Evolutionary conservation across 31 red algal species (phyloP), one percentile per base, ranked within the genome.

Genomic region (Odonthalia washingtoniensis): DNA sequence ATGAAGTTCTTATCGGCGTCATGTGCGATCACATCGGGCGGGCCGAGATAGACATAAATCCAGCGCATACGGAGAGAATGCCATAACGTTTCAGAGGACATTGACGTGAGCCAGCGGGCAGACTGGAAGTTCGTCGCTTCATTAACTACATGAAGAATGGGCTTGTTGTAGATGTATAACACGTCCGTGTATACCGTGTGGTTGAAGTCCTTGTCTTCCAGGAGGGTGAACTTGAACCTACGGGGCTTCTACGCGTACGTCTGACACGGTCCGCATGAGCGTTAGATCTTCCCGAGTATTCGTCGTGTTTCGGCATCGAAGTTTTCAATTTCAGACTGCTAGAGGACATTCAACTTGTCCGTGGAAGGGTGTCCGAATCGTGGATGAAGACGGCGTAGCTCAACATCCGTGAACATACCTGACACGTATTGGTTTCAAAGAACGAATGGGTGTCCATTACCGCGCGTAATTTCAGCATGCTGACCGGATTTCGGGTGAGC

Each of bases 371-470:
- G 52, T 17, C 24, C 52, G 24, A 61, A 61, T 17, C 52, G 52
- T 14, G 16, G 52, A 0, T 74, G 82, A 32, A 85, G 68, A 32
- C 43, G 30, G 28, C 82, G 43, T 24, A 85, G 82, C 74, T 85
- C 82, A 28, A 24, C 24, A 4, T 85, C 24, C 0, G 82, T 85
- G 68, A 53, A 73, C 16, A 17, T 14, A 16, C 57, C 21, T 5
- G 0, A 26, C 21, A 57, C 26, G 0, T 0, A 33, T 40, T 40
- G 36, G 46, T 73, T 49, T 3, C 31, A 30, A 26, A 24, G 37
- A 37, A 18, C n/a, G 21, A 45, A 85, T 26, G 32, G 37, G 44
- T 1, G 68, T 28, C n/a, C 39, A 34, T 53, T 36, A 60, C 42
- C 53, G 68, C 40, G 24, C 26, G 34, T 73, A 0, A 65, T 42